A percentile compares a stretch with the other conserved stretches of the same genome.
Evolutionary conservation across 75 land plant species (phyloP).

Genomic region (Pinus albicaulis): DNA sequence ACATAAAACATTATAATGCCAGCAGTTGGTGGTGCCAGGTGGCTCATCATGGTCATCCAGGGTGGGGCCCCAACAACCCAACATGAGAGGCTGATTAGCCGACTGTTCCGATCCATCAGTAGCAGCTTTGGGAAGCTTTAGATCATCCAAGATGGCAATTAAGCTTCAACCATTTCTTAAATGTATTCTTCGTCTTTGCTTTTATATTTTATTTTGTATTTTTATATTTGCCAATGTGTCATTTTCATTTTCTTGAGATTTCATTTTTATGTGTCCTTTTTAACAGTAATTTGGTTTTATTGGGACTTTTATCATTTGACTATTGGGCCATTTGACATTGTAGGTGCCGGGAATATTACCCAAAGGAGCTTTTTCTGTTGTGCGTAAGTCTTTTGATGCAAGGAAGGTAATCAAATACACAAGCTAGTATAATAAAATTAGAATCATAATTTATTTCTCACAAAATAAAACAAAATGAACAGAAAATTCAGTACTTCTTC

Average conservation of each 20-base stretch:
- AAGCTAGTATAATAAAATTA: not conserved
- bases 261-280: not conserved
- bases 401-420: conserved; percentile 65
- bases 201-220: not conserved
- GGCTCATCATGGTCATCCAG: too few species aligned
- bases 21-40: too few species aligned
- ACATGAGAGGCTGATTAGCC: too few species aligned
- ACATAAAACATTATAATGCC: too few species aligned
- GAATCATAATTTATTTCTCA: not conserved
- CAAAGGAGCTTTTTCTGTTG: conserved; percentile 60
- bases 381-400: conserved; percentile 95
- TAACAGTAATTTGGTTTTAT: not conserved
- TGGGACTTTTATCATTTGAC: not conserved
- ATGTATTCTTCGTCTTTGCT: not conserved
- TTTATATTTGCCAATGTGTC: not conserved
- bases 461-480: not conserved
- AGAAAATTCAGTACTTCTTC: not conserved
- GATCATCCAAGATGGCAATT: not conserved
- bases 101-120: too few species aligned
- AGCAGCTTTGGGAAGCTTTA: too few species aligned
- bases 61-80: too few species aligned
- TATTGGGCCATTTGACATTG: not conserved
- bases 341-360: conserved; percentile 75
- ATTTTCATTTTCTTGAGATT: not conserved
- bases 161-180: not conserved